phyloP scores from a whole-genome alignment of 768 basidiomycete species.

The Floccularia luteovirens region DNA sequence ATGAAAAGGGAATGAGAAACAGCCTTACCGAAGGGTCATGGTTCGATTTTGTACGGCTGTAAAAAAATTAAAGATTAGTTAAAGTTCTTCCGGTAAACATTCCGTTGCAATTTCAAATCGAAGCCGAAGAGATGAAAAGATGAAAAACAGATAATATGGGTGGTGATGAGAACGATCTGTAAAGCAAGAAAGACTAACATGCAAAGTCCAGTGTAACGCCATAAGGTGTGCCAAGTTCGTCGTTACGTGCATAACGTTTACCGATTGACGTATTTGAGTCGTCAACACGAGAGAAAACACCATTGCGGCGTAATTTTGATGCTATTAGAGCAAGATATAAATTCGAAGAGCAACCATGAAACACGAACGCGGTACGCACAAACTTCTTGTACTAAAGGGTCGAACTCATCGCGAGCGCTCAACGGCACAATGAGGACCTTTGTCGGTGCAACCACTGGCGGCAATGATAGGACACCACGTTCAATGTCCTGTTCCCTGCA shows the following conservation, averaged over 20 bases:
- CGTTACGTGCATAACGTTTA: constrained; percentile 95
- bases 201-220: constrained; percentile 97
- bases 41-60: constrained; percentile 87
- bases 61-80: too few species aligned
- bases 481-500: constrained; percentile 86
- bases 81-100: too few species aligned
- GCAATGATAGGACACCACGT: constrained; percentile 87
- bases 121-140: constrained; percentile 2
- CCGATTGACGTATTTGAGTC: constrained; percentile 95
- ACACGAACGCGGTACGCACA: constrained; percentile 50
- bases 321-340: constrained; percentile 35
- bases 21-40: constrained; percentile 87
- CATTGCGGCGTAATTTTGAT: constrained; percentile 77
- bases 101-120: too few species aligned
- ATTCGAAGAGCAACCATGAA: constrained; percentile 7
- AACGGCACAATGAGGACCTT: constrained; percentile 96
- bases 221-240: constrained; percentile 97
- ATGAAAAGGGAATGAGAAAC: not conserved
- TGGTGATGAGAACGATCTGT: not conserved
- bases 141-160: not conserved
- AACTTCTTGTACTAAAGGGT: constrained; percentile 79
- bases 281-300: constrained; percentile 90
- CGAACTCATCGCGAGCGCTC: constrained; percentile 78
- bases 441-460: constrained; percentile 86
- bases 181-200: constrained; percentile 24